A percentile compares a stretch with the other conserved stretches of the same genome.
These are phyloP conservation scores for Quercus agrifolia DNA, from an alignment of 306 rosid genomes.

Conservation along the genomic window DNA sequence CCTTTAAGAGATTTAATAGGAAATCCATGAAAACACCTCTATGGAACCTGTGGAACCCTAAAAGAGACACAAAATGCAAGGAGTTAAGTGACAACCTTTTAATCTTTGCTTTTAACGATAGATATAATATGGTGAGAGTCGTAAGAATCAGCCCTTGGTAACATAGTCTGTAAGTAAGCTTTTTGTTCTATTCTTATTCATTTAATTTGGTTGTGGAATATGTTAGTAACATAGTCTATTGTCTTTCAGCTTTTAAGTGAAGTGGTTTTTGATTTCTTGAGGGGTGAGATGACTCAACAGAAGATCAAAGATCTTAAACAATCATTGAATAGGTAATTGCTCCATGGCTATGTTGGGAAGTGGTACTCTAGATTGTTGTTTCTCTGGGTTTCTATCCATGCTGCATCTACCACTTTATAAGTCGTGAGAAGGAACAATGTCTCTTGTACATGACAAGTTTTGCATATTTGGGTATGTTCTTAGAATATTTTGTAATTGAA, in stretches of 20 bases:
- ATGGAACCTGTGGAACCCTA: too few species aligned
- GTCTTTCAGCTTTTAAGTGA: constrained; percentile 50
- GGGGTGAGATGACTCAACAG: constrained; percentile 63
- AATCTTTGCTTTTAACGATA: too few species aligned
- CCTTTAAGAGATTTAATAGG: too few species aligned
- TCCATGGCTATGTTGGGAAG: not conserved
- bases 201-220: not conserved
- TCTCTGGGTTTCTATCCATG: not conserved
- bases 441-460: not conserved
- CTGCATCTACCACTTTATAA: not conserved
- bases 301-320: constrained; percentile 65
- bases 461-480: not conserved
- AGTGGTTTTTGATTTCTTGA: constrained; percentile 65
- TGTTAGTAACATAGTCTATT: constrained; percentile 2
- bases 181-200: not conserved
- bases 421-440: not conserved
- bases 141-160: too few species aligned
- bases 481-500: not conserved
- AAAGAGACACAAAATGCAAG: too few species aligned
- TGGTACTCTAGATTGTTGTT: not conserved
- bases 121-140: too few species aligned
- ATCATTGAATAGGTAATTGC: constrained; percentile 68
- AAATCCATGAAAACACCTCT: too few species aligned
- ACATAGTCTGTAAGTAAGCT: constrained; percentile 45
- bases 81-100: too few species aligned